Evolutionary conservation across 225 moss, liverwort and hornwort species (phyloP).

Genomic region (Thuidium tamariscinum): DNA sequence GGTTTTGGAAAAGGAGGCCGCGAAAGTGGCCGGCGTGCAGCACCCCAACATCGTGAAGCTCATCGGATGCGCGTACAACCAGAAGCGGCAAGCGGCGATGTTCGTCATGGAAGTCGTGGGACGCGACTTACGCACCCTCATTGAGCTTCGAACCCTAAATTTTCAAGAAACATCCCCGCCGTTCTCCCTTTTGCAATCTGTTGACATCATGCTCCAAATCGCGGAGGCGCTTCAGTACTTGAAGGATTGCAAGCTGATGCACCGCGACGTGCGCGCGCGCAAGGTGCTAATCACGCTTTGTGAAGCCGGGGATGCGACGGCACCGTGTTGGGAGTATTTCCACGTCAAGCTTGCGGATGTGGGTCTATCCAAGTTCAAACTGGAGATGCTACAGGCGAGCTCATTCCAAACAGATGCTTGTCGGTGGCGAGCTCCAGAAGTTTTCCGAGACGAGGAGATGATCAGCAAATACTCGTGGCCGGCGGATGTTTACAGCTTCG

Average conservation of each 20-base stretch:
- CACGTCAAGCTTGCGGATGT: slow-evolving; percentile 48
- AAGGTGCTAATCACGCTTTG: slow-evolving; percentile 40
- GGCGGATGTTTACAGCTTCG: slow-evolving; percentile 50
- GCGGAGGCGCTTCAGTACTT: slow-evolving; percentile 45
- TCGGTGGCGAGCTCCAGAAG: slow-evolving; percentile 48
- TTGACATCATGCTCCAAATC: slow-evolving; percentile 50
- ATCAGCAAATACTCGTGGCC: slow-evolving; percentile 27
- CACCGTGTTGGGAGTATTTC: slow-evolving; percentile 33
- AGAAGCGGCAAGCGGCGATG: slow-evolving; percentile 28
- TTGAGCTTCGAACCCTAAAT: slow-evolving; percentile 23
- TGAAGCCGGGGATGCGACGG: slow-evolving; percentile 18
- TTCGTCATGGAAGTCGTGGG: slow-evolving; percentile 45
- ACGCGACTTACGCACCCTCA: slow-evolving; percentile 35
- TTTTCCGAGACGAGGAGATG: slow-evolving; percentile 46
- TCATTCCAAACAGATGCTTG: slow-evolving; percentile 39
- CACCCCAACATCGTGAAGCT: slow-evolving; percentile 45
- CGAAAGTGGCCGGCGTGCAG: slow-evolving; percentile 24
- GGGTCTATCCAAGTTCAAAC: slow-evolving; percentile 34
- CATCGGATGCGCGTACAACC: slow-evolving; percentile 41
- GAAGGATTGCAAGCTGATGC: slow-evolving; percentile 41
- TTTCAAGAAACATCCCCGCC: slow-evolving; percentile 10
- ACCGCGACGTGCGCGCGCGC: slow-evolving; percentile 35
- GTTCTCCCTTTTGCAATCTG: slow-evolving; percentile 29
- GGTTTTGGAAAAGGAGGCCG: slow-evolving; percentile 15
- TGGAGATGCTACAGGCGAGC: slow-evolving; percentile 31